These are phyloP conservation scores for Aspergillus sp. DNA, from an alignment of 2,329 filamentous ascomycete genomes.

Conservation along the genomic window DNA sequence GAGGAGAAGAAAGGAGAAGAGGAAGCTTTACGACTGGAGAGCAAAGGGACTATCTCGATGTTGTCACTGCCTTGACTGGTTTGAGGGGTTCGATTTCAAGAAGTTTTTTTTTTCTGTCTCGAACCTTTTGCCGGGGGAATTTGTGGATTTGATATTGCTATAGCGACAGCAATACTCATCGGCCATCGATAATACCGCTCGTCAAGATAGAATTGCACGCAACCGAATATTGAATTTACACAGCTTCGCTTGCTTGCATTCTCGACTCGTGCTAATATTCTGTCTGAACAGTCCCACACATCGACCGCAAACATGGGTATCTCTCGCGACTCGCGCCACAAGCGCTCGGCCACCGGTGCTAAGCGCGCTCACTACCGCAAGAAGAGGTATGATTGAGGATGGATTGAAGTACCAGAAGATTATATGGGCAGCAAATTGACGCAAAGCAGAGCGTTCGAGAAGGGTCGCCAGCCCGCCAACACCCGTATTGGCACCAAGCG, in stretches of 20 bases:
- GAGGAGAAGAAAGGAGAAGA: not conserved
- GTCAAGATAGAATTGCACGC: conserved; percentile 4
- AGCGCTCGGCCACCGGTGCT: conserved; percentile 98
- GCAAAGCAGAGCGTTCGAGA: conserved; percentile 96
- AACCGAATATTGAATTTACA: not conserved
- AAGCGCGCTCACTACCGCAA: conserved; percentile 89
- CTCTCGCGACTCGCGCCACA: conserved; percentile 99
- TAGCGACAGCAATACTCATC: not conserved
- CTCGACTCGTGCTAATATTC: conserved; percentile 6
- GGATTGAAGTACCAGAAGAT: not conserved
- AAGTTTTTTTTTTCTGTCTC: not conserved
- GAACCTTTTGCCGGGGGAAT: not conserved
- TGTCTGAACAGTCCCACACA: conserved; percentile 44
- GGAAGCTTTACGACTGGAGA: not conserved
- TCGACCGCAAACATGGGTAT: conserved; percentile 94
- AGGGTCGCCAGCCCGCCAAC: conserved; percentile 98
- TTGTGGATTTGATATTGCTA: not conserved
- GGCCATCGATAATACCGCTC: not conserved
- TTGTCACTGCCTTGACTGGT: not conserved
- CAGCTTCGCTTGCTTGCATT: not conserved
- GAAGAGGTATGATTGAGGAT: conserved; percentile 48
- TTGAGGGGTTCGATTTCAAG: not conserved
- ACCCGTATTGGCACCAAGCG: conserved; percentile 98
- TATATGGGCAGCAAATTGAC: not conserved
- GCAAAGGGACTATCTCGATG: not conserved